These are phyloP conservation scores for Pseudogymnoascus sp. DNA, from an alignment of 2,329 filamentous ascomycete genomes.

Conservation along the genomic window DNA sequence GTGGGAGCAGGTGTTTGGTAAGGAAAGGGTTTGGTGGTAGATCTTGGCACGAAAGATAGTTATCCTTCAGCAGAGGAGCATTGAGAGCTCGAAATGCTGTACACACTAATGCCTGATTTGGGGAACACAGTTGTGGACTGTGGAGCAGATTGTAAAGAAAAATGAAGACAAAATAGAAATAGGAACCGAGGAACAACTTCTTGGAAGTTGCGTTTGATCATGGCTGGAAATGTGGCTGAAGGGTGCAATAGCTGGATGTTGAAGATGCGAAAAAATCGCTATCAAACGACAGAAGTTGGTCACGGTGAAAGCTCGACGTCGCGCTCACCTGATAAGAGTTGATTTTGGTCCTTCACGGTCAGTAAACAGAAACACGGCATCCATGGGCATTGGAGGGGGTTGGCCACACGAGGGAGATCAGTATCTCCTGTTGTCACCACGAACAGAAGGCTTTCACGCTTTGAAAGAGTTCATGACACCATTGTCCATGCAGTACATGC, in stretches of 20 bases:
- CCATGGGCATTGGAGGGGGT: neutral
- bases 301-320: neutral
- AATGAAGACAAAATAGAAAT: neutral
- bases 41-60: constrained; percentile 9
- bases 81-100: constrained; percentile 9
- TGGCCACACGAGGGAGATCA: neutral
- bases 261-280: neutral
- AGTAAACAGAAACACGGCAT: neutral
- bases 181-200: neutral
- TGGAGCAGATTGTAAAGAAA: neutral
- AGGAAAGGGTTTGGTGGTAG: constrained; percentile 4
- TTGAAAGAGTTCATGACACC: constrained; percentile 23
- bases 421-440: constrained; percentile 4
- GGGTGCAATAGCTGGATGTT: neutral
- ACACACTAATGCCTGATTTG: constrained; percentile 9
- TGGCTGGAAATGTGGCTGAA: neutral
- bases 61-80: constrained; percentile 10
- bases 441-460: constrained; percentile 8
- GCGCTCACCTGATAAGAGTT: neutral
- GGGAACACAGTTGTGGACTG: constrained; percentile 2
- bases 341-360: neutral
- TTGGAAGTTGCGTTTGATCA: neutral
- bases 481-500: constrained; percentile 28
- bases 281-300: neutral
- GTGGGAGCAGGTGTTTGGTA: constrained; percentile 8